Conservation (phyloP, 75 land plant species). For the Pinus albicaulis region DNA sequence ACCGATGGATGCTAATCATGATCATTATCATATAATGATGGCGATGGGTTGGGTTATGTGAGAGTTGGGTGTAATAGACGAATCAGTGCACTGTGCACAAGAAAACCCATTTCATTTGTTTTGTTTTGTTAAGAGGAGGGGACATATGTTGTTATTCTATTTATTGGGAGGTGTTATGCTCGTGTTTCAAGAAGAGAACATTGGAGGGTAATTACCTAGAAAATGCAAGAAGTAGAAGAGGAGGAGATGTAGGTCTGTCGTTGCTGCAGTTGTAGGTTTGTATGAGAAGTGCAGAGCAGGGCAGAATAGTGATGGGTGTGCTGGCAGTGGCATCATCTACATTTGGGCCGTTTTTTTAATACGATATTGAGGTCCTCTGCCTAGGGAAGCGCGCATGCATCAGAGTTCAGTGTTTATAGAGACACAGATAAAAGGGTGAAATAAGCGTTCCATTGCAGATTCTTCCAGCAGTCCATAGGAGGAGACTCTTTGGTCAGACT, state of each 20-base stretch:
- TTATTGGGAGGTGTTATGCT: background rate
- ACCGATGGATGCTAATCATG: background rate
- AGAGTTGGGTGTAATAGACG: background rate
- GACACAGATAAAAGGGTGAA: background rate
- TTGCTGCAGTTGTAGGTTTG: constrained; percentile 5
- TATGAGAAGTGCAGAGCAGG: background rate
- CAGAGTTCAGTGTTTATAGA: background rate
- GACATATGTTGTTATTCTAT: background rate
- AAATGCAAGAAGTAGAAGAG: background rate
- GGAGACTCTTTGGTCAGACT: background rate
- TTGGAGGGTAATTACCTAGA: no score
- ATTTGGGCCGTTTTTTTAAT: constrained; percentile 2
- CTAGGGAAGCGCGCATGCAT: constrained; percentile 10
- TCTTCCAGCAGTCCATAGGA: constrained; percentile 6
- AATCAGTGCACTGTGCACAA: background rate
- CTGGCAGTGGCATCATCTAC: constrained; percentile 8
- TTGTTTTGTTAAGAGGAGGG: background rate
- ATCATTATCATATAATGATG: background rate
- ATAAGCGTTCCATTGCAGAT: background rate
- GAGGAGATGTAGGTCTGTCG: background rate
- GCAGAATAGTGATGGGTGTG: constrained; percentile 3
- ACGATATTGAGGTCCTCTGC: background rate
- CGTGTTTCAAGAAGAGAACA: background rate
- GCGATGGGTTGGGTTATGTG: background rate
- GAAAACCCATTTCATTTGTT: background rate